Conservation (phyloP, 2,329 filamentous ascomycete genomes). For the Colletotrichum aenigma region DNA sequence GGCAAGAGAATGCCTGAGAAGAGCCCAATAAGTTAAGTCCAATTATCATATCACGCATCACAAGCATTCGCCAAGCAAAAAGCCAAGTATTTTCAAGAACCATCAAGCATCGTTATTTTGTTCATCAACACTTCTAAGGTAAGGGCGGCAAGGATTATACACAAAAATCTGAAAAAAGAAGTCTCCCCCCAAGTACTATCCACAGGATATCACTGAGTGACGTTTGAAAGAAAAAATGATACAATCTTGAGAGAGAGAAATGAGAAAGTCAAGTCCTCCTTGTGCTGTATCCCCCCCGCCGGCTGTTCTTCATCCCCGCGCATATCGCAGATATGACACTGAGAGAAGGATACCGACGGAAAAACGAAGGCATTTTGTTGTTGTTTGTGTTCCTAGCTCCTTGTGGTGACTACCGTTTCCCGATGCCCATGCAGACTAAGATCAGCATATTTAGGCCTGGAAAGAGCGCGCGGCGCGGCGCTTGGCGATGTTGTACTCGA, state of each 20-base stretch:
- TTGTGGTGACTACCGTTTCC: background rate
- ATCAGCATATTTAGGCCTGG: slow-evolving; percentile 2
- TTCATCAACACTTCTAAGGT: background rate
- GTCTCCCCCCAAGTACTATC: background rate
- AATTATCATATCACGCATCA: background rate
- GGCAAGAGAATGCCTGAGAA: background rate
- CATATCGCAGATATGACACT: background rate
- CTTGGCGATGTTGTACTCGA: slow-evolving; percentile 53
- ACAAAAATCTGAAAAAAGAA: background rate
- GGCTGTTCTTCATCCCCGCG: background rate
- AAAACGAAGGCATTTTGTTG: background rate
- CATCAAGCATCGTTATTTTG: slow-evolving; percentile 16
- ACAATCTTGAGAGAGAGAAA: background rate
- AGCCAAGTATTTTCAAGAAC: background rate
- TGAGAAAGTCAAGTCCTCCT: background rate
- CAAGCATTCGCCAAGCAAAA: background rate
- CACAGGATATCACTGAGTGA: slow-evolving; percentile 16
- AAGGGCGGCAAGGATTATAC: background rate
- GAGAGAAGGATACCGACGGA: background rate
- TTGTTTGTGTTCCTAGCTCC: background rate
- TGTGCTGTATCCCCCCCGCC: background rate
- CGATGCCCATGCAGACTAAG: background rate
- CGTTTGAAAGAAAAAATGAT: background rate
- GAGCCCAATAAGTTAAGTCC: background rate
- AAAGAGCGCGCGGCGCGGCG: slow-evolving; percentile 31